phyloP scores from a whole-genome alignment of 371 early-diverging fungal species.

The Actinomortierella ambigua region DNA sequence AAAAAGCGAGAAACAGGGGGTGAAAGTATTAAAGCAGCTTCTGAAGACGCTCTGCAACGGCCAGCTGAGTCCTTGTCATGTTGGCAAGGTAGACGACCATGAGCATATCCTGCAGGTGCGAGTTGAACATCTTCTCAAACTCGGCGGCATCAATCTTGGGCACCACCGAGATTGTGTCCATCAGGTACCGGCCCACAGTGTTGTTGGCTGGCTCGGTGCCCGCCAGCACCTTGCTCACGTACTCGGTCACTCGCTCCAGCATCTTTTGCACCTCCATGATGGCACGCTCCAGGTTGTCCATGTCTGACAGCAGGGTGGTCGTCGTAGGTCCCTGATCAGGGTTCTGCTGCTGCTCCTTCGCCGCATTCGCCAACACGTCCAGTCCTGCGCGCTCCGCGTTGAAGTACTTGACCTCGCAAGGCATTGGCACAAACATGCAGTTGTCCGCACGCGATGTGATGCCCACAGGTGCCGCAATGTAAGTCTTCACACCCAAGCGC shows the following conservation, averaged over 20 bases:
- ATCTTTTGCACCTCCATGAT: constrained; percentile 80
- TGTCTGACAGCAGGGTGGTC: constrained; percentile 77
- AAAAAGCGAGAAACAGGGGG: too few relatives aligned
- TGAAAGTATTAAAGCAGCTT: constrained; percentile 70
- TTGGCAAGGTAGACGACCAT: constrained; percentile 96
- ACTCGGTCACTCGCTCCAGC: constrained; percentile 83
- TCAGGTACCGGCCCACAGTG: constrained; percentile 88
- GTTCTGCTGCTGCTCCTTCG: too few relatives aligned
- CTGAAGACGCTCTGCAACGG: constrained; percentile 89
- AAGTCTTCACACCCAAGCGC: constrained; percentile 78
- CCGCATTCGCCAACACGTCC: constrained; percentile 73
- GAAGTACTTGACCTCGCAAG: constrained; percentile 86
- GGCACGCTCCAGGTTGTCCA: constrained; percentile 88
- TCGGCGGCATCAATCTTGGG: constrained; percentile 85
- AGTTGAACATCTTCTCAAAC: constrained; percentile 91
- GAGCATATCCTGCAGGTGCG: constrained; percentile 90
- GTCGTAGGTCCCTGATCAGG: constrained; percentile 55
- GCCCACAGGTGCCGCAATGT: constrained; percentile 74
- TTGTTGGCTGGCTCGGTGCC: constrained; percentile 74
- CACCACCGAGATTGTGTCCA: constrained; percentile 91
- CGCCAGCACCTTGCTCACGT: constrained; percentile 83
- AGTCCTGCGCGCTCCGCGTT: constrained; percentile 89
- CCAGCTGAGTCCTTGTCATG: constrained; percentile 92
- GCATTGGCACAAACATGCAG: constrained; percentile 86
- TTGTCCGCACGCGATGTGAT: constrained; percentile 70